Evolutionary conservation across 345 rosid species (phyloP).

Genomic region (Brassica incana): DNA sequence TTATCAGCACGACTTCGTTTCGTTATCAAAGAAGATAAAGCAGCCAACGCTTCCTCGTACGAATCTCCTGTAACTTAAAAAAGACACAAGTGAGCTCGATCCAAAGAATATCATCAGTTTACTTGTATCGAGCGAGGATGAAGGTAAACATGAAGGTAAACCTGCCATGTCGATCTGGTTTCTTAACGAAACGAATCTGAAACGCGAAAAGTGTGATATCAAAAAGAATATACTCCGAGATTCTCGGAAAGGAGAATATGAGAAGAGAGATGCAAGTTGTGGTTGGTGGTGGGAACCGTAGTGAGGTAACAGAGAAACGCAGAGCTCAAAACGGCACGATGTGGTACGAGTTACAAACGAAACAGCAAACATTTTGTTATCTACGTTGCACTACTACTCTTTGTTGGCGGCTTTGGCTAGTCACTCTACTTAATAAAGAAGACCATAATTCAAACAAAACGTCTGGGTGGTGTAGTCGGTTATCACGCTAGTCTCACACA

Average conservation of each 20-base stretch:
- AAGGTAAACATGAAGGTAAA: conserved; percentile 23
- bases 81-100: conserved; percentile 29
- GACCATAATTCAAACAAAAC: not conserved
- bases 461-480: conserved; percentile 50
- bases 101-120: not conserved
- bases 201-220: not conserved
- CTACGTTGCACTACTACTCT: not conserved
- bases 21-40: conserved; percentile 79
- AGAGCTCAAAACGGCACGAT: conserved; percentile 37
- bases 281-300: conserved; percentile 38
- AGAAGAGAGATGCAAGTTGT: conserved; percentile 11
- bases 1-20: conserved; percentile 88
- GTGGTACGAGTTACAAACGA: conserved; percentile 23
- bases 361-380: conserved; percentile 33
- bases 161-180: conserved; percentile 41
- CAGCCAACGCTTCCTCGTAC: conserved; percentile 80
- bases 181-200: conserved; percentile 38
- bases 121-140: not conserved
- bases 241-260: conserved; percentile 4
- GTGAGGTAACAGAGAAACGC: conserved; percentile 25
- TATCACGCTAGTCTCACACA: conserved; percentile 85
- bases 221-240: conserved; percentile 5
- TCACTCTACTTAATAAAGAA: no score
- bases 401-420: not conserved
- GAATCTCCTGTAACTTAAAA: conserved; percentile 31